phyloP scores from a whole-genome alignment of 2,329 filamentous ascomycete genomes.

The Septoria linicola region DNA sequence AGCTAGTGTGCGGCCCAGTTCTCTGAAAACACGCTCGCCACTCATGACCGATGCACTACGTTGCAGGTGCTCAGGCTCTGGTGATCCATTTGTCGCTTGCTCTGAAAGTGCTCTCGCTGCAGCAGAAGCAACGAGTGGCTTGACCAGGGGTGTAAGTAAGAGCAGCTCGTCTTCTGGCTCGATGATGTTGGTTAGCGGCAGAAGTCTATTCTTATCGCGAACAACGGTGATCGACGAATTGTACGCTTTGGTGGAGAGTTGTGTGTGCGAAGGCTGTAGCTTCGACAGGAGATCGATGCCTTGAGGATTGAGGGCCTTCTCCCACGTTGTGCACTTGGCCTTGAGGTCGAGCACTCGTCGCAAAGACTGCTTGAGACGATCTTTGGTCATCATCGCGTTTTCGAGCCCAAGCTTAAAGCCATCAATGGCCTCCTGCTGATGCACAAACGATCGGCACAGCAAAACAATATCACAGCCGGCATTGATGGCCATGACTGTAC shows the following conservation, averaged over 20 bases:
- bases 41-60: conserved; percentile 71
- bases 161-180: conserved; percentile 86
- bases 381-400: conserved; percentile 81
- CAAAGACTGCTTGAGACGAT: conserved; percentile 77
- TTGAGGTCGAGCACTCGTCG: conserved; percentile 78
- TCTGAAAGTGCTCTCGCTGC: conserved; percentile 70
- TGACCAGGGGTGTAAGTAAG: conserved; percentile 82
- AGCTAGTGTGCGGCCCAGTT: conserved; percentile 83
- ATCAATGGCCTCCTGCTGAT: conserved; percentile 87
- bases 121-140: conserved; percentile 85
- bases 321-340: conserved; percentile 82
- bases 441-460: conserved; percentile 80
- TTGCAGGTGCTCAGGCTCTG: conserved; percentile 58
- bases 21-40: conserved; percentile 87
- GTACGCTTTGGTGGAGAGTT: conserved; percentile 80
- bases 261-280: conserved; percentile 78
- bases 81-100: conserved; percentile 56
- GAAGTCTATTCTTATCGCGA: conserved; percentile 77
- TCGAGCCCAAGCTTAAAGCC: conserved; percentile 86
- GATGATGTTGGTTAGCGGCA: conserved; percentile 79
- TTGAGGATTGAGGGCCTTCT: conserved; percentile 82
- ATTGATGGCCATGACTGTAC: conserved; percentile 95
- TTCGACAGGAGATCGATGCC: conserved; percentile 74
- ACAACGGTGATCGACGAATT: conserved; percentile 92
- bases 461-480: conserved; percentile 91